A percentile compares a stretch with the other conserved stretches of the same genome.
Conservation (phyloP, 352 stramenopile genomes). For the Lagenidium giganteum region DNA sequence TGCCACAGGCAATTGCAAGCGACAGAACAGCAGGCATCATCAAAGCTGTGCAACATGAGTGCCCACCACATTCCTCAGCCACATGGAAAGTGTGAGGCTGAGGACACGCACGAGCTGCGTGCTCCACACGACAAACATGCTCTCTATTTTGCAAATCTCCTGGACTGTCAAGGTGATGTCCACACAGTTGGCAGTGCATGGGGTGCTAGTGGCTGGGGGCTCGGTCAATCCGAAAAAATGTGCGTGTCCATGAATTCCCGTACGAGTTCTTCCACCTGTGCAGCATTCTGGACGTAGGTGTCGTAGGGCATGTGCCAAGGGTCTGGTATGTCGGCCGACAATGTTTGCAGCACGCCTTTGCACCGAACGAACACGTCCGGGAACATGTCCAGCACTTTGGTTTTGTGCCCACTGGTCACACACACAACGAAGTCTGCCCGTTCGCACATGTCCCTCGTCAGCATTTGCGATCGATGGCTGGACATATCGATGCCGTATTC, state of each 20-base stretch:
- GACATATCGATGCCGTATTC: conserved; percentile 76
- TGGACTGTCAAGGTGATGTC: no score
- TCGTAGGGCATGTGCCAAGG: conserved; percentile 83
- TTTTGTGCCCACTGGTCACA: conserved; percentile 52
- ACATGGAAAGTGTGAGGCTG: no score
- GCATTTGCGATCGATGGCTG: conserved; percentile 51
- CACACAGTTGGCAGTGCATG: no score
- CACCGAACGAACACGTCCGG: conserved; percentile 50
- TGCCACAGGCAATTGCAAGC: no score
- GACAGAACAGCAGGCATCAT: no score
- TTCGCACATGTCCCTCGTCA: conserved; percentile 61
- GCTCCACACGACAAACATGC: no score
- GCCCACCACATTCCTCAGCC: no score
- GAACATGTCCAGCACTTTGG: conserved; percentile 65
- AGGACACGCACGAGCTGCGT: no score
- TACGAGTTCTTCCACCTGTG: conserved; percentile 67
- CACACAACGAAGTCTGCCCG: conserved; percentile 71
- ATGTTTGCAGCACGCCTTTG: conserved; percentile 43
- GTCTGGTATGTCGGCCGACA: conserved; percentile 63
- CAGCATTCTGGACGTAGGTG: conserved; percentile 79
- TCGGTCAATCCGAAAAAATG: conserved; percentile 28
- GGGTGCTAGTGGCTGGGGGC: no score
- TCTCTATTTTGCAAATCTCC: no score
- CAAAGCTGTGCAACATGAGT: no score
- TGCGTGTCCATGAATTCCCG: conserved; percentile 69